Base-by-base conservation (phyloP, 176 grass and related monocot genomes). In the Echinochloa phyllopogon region DNA sequence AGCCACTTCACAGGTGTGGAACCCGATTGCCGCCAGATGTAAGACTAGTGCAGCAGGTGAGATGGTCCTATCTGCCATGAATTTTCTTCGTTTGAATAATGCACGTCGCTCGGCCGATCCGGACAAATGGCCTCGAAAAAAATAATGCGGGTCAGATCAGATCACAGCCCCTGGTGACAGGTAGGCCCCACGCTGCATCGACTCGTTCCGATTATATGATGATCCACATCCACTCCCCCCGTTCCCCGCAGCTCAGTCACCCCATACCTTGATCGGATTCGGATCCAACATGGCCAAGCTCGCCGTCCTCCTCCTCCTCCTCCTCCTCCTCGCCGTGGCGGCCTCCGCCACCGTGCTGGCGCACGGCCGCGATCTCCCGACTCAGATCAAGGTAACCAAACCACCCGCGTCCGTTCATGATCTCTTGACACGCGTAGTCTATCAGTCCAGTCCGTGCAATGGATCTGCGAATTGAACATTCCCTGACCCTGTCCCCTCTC, bases 211-310 rank as follows among this genome's bases (percentile, higher is more conserved):
- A 27, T 64, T 84, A 82, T 16, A 73, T 63, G 20, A 73, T 63
- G 20, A 74, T 73, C 84, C 56, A 8, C 63, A 49, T 10, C 66
- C 78, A 41, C 10, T 74, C 67, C 80, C 51, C 48, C 65, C 36
- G 17, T 40, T 57, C 45, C 16, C 69, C 27, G 42, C 44, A 72
- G 72, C 23, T 72, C 42, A 50, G 41, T 33, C 61, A 59, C 78
- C 53, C 5, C 47, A 8, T 12, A 27, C 39, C 43, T 75, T 37
- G 65, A 58, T 73, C 41, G 36, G 17, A 15, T 65, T 59, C 57
- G 5, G 57, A 90, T 82, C 88, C 43, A 33, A 33, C 29, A 87
- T 91, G 89, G 84, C 80, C 40, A 78, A 58, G 17, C 6, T 84
- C 75, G 33, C 42, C 77, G 70, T 66, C 59, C 20, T 63, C 29